Evolutionary conservation across 2,329 filamentous ascomycete genomes (phyloP).

Genomic region (Venturia aucupariae): DNA sequence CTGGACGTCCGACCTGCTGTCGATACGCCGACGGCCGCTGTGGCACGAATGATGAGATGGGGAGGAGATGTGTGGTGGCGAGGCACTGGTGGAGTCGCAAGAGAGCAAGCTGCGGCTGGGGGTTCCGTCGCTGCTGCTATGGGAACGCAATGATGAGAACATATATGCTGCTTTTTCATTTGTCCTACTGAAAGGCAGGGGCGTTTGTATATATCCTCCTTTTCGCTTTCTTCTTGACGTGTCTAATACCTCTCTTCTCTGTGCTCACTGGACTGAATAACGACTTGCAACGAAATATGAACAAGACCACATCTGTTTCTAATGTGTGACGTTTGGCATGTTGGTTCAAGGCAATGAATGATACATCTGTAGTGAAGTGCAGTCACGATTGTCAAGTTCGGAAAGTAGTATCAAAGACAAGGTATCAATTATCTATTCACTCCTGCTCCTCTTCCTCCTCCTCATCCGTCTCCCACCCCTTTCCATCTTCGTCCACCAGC

Average conservation of each 20-base stretch:
- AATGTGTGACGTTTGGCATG: too few species aligned
- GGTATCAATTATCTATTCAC: too few species aligned
- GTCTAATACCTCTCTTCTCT: conserved; percentile 2
- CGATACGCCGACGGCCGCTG: conserved; percentile 67
- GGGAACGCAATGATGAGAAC: conserved; percentile 1
- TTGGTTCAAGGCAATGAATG: too few species aligned
- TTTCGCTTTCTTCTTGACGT: not conserved
- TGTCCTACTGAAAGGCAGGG: not conserved
- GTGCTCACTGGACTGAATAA: not conserved
- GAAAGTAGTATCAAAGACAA: too few species aligned
- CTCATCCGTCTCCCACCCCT: too few species aligned
- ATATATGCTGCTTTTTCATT: not conserved
- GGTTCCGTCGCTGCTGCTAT: not conserved
- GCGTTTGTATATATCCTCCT: not conserved
- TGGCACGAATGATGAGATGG: conserved; percentile 79
- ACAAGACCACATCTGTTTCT: too few species aligned
- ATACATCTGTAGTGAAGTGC: too few species aligned
- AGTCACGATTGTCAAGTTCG: not conserved
- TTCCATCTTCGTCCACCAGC: too few species aligned
- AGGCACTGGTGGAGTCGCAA: conserved; percentile 63
- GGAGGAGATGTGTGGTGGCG: conserved; percentile 91
- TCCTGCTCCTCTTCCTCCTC: too few species aligned
- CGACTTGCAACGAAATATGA: conserved; percentile 4
- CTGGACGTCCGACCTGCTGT: conserved; percentile 88
- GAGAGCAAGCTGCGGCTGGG: conserved; percentile 28